Conservation (phyloP, 2,329 filamentous ascomycete species). For the Macrophomina phaseolina region DNA sequence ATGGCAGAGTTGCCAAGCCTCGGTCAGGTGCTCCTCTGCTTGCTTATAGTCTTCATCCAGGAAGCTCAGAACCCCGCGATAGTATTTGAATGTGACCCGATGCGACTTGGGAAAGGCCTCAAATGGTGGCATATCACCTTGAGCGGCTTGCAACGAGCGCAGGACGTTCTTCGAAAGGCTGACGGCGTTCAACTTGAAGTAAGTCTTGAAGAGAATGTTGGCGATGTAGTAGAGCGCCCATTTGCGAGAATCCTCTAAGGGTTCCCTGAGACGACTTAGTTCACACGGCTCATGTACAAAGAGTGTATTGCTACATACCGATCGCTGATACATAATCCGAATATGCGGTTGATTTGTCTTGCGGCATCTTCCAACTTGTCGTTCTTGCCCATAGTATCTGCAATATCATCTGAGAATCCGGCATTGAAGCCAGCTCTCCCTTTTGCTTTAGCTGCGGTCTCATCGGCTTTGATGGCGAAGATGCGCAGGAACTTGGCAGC, state of each 20-base stretch:
- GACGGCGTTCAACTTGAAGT: conserved; percentile 93
- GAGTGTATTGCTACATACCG: conserved; percentile 62
- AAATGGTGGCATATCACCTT: conserved; percentile 79
- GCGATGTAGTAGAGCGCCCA: conserved; percentile 97
- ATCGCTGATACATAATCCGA: conserved; percentile 87
- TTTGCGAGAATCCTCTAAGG: conserved; percentile 88
- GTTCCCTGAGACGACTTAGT: conserved; percentile 51
- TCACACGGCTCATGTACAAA: conserved; percentile 21
- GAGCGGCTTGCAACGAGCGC: conserved; percentile 77
- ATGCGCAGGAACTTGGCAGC: conserved; percentile 84
- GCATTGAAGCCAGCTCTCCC: conserved; percentile 52
- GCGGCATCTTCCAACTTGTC: conserved; percentile 90
- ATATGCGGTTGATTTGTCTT: conserved; percentile 88
- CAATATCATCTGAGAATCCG: conserved; percentile 79
- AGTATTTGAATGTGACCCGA: conserved; percentile 95
- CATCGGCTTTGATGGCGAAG: conserved; percentile 91
- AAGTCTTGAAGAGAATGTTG: conserved; percentile 96
- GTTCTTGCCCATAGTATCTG: conserved; percentile 68
- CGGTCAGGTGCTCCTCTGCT: conserved; percentile 80
- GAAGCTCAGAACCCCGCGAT: conserved; percentile 90
- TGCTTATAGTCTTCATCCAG: conserved; percentile 87
- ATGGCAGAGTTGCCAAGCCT: conserved; percentile 84
- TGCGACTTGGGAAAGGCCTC: conserved; percentile 85
- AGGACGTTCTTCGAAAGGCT: conserved; percentile 90
- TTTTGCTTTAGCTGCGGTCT: conserved; percentile 62